Base-by-base conservation (phyloP, 306 rosid species). In the Glycine soja region DNA sequence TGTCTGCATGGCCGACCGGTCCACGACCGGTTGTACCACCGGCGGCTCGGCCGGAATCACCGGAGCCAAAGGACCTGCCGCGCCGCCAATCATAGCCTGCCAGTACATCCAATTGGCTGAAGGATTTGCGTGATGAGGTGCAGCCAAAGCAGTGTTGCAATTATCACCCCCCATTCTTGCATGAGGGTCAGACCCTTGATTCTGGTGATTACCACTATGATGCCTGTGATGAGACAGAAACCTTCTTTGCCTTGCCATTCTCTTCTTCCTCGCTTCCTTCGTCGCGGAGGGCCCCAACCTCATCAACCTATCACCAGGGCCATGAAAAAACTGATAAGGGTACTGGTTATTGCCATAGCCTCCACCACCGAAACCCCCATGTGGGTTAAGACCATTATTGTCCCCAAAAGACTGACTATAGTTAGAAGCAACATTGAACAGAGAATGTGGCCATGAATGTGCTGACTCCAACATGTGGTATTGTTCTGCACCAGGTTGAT, bases 191-290 rank as follows among this genome's bases (percentile, higher is more conserved):
- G 30, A 24, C 30, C 18, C 83, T 15, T 80, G 91, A 81, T 64
- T 87, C 42, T 74, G 91, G 13, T 82, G 74, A 47, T 71, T 82
- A 6, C 54, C 4, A 5, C 79, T 88, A 50, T 84, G 86, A 70
- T 85, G 80, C 61, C 91, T 83, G 64, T 89, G 97, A 9, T 90
- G 98, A 14, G 91, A 40, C 7, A 85, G 46, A 16, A 74, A 74
- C 86, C 97, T 79, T 48, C 94, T 87, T 76, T 93, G 98, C 80
- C 98, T 90, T 0, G 94, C 97, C 99, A 93, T 95, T 69, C 99
- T 82, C 87, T 95, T 95, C 91, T 95, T 95, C 77, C 99, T 81
- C 0, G 99, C 99, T 82, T 95, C 99, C 82, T 89, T 95, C 0
- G 99, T 95, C 0, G 97, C 99, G 0, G 94, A 95, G 5, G 99